Base-by-base conservation (phyloP, 2,329 filamentous ascomycete genomes). In the Alternaria novae-zelandiae region DNA sequence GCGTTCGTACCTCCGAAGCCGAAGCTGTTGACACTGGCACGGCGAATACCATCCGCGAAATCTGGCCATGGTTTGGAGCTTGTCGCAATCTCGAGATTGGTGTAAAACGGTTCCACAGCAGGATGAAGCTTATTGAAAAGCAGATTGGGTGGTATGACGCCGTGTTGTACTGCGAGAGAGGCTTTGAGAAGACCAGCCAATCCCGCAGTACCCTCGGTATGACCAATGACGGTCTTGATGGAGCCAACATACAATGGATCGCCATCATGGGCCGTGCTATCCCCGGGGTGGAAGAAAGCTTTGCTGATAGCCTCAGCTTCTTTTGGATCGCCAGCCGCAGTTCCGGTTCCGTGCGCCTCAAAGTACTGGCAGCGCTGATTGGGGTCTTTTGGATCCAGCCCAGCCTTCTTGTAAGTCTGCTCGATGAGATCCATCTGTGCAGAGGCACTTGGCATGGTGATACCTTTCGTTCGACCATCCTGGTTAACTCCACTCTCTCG, bases 391-490 rank as follows among this genome's bases (percentile, higher is more conserved):
- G 25, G 20, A 28, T 81, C 74, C 3, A 83, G 71, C 1, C 79
- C 79, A 6, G 79, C 79, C 8, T 65, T 71, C 20, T 57, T 57
- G 64, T 85, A 84, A 1, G 76, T 78, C 1, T 75, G 36, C 5
- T 68, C 63, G 8, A 76, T 74, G 0, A 76, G 54, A 1, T 66
- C 61, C 2, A 65, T 72, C 63, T 85, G 83, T 0, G 81, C 76
- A 84, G 68, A 86, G 84, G 76, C 2, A 41, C 74, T 79, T 6
- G 82, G 82, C 65, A 80, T 67, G 1, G 81, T 83, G 11, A 85
- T 77, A 5, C 82, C 81, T 2, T 69, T 64, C 0, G 76, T 82
- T 2, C 65, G 66, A 1, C 83, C 82, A 47, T 83, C 81, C 23
- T 77, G 74, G 25, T 81, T 81, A 8, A 76, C 59, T 4, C 73